Conservation (phyloP, 1,284 basidiomycete genomes). For the Schizophyllum commune region DNA sequence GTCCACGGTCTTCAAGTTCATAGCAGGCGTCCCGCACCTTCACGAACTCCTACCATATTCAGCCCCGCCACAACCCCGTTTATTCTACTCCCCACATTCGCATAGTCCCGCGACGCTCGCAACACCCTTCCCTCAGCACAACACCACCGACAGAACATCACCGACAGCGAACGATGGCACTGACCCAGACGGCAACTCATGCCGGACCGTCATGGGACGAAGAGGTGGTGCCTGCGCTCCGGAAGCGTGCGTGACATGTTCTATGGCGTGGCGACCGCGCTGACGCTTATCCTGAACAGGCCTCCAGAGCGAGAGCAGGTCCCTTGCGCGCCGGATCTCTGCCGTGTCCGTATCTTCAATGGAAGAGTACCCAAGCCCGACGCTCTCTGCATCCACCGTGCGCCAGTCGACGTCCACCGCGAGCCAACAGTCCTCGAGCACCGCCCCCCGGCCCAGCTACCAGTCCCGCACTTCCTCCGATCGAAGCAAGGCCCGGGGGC, state of each 20-base stretch:
- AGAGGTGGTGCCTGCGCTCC: constrained; percentile 60
- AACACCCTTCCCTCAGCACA: too few species aligned
- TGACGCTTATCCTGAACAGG: constrained; percentile 33
- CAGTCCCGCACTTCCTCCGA: constrained; percentile 7
- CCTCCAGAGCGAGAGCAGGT: constrained; percentile 64
- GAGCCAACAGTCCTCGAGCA: neutral
- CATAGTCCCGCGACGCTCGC: too few species aligned
- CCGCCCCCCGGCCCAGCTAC: constrained; percentile 5
- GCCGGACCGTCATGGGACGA: constrained; percentile 61
- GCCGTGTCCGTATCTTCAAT: constrained; percentile 53
- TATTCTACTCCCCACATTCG: too few species aligned
- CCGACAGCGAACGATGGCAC: constrained; percentile 24
- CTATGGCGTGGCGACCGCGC: constrained; percentile 3
- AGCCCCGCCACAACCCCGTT: too few species aligned
- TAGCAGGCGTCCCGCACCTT: neutral
- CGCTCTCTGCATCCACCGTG: constrained; percentile 1
- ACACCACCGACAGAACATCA: too few species aligned
- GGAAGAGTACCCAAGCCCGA: constrained; percentile 26
- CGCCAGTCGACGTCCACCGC: neutral
- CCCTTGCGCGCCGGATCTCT: constrained; percentile 65
- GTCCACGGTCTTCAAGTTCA: neutral
- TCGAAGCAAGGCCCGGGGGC: constrained; percentile 12
- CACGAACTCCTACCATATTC: neutral
- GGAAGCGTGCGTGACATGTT: constrained; percentile 46
- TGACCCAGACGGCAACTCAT: constrained; percentile 43